Evolutionary conservation across 768 basidiomycete species (phyloP).

Genomic region (Cyclocybe aegerita): DNA sequence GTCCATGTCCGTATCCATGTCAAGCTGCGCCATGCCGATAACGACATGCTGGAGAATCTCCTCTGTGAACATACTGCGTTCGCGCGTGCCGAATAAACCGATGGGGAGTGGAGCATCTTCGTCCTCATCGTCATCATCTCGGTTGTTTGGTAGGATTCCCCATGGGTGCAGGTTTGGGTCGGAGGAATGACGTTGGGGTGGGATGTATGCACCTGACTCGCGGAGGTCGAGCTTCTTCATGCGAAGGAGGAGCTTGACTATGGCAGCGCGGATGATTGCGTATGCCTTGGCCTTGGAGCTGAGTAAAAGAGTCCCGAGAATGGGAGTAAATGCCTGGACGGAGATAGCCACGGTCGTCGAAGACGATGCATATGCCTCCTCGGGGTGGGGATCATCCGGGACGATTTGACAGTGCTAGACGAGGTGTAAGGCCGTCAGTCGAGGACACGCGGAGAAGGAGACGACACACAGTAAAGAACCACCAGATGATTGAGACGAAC

Average conservation of each 20-base stretch:
- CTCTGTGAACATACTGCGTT: constrained; percentile 68
- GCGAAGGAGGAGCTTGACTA: constrained; percentile 76
- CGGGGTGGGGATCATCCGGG: constrained; percentile 41
- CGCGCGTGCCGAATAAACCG: constrained; percentile 51
- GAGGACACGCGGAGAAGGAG: constrained; percentile 5
- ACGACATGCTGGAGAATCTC: constrained; percentile 87
- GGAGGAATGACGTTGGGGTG: constrained; percentile 10
- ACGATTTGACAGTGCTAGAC: constrained; percentile 66
- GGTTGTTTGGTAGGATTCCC: constrained; percentile 11
- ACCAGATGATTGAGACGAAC: constrained; percentile 85
- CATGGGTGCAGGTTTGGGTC: constrained; percentile 18
- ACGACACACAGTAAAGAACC: constrained; percentile 71
- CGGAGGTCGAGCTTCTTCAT: constrained; percentile 61
- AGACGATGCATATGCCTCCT: constrained; percentile 33
- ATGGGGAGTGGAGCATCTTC: constrained; percentile 28
- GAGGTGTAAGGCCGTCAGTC: constrained; percentile 5
- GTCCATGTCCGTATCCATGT: constrained; percentile 32
- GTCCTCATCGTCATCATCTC: constrained; percentile 29
- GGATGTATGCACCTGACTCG: constrained; percentile 24
- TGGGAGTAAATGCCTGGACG: constrained; percentile 87
- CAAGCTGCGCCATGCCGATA: constrained; percentile 83
- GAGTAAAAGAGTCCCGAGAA: constrained; percentile 85
- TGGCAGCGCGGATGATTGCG: constrained; percentile 67
- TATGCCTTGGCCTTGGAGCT: constrained; percentile 76
- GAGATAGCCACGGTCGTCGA: constrained; percentile 52